These are phyloP conservation scores for Ogataea methanolica DNA, from an alignment of 805 yeast species.

Conservation along the genomic window DNA sequence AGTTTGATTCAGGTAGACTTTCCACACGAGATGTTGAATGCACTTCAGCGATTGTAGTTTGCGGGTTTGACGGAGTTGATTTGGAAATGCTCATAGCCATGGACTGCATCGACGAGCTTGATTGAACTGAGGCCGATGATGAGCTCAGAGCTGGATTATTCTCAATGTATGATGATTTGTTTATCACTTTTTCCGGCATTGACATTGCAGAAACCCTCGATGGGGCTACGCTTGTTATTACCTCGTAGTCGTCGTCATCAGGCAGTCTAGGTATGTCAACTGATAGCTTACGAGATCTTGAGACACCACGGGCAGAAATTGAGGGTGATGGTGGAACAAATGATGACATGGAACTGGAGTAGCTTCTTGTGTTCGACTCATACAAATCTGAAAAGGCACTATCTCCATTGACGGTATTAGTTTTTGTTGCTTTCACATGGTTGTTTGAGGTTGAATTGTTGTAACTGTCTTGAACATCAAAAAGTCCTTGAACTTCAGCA, in stretches of 20 bases:
- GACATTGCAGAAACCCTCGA: slow-evolving; percentile 14
- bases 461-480: neutral
- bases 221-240: slow-evolving; percentile 18
- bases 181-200: slow-evolving; percentile 9
- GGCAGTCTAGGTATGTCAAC: slow-evolving; percentile 23
- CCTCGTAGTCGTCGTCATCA: slow-evolving; percentile 20
- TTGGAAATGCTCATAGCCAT: slow-evolving; percentile 23
- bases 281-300: slow-evolving; percentile 12
- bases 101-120: slow-evolving; percentile 17
- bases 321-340: neutral
- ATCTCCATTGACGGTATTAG: no score
- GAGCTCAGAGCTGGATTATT: slow-evolving; percentile 12
- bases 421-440: neutral
- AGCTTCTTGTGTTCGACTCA: neutral
- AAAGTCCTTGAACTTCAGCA: neutral
- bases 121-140: slow-evolving; percentile 17
- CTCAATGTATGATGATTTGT: neutral
- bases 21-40: slow-evolving; percentile 27
- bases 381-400: neutral
- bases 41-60: slow-evolving; percentile 48
- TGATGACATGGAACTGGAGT: neutral
- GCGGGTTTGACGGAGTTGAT: slow-evolving; percentile 47
- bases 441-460: neutral
- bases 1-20: slow-evolving; percentile 4
- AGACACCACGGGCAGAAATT: neutral